Conservation (phyloP, 2,329 filamentous ascomycete genomes). For the Gnomoniopsis sp. region DNA sequence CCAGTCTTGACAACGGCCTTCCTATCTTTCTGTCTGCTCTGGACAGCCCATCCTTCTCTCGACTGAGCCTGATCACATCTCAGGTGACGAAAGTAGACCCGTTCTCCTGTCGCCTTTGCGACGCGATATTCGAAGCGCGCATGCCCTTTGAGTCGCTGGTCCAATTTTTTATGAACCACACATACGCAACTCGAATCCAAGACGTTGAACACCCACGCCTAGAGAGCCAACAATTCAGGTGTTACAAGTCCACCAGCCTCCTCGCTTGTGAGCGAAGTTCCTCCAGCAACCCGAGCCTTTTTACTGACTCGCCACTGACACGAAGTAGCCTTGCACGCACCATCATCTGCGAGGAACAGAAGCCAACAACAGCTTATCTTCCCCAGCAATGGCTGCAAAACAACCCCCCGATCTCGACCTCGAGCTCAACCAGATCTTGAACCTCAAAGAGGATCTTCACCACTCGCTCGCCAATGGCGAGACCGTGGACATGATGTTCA, state of each 20-base stretch:
- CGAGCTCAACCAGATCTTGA: conserved; percentile 54
- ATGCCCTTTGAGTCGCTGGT: background rate
- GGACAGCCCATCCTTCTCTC: background rate
- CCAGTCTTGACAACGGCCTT: background rate
- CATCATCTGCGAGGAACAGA: background rate
- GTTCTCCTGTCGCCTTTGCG: background rate
- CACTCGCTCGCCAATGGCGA: conserved; percentile 44
- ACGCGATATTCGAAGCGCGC: background rate
- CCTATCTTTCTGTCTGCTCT: background rate
- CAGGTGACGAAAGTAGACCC: background rate
- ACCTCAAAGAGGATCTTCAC: conserved; percentile 51
- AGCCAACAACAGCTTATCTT: background rate
- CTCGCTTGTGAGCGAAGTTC: too few species aligned
- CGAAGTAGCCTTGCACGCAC: background rate
- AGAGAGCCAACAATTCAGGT: background rate
- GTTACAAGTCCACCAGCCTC: too few species aligned
- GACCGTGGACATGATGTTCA: conserved; percentile 31
- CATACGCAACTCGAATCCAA: background rate
- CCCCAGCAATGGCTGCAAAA: background rate
- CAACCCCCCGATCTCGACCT: conserved; percentile 34
- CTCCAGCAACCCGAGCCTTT: too few species aligned
- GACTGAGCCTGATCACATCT: background rate
- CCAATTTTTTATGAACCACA: background rate
- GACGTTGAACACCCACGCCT: background rate
- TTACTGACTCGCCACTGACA: too few species aligned